Base-by-base conservation (phyloP, 768 basidiomycete genomes). In the Mrakia hoshinonis region DNA sequence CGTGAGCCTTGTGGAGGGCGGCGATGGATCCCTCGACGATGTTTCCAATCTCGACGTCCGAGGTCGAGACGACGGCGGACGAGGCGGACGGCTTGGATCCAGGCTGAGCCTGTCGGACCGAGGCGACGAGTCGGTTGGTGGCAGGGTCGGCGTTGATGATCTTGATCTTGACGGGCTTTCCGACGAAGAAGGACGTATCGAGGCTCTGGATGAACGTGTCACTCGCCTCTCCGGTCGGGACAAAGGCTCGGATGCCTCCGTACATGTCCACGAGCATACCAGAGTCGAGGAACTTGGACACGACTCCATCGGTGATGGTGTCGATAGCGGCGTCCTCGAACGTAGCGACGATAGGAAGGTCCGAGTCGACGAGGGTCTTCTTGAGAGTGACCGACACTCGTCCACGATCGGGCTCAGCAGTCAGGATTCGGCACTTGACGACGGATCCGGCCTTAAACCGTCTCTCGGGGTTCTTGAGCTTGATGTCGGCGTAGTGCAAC, bases 401-500 rank as follows among this genome's bases (percentile, higher is more conserved):
- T 77, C 89, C 89, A 69, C 88, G 85, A 55, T 88, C 87, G 0
- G 87, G 82, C 78, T 99, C 91, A 48, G 94, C 87, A 1, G 86
- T 84, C 36, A 95, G 86, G 31, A 97, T 87, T 89, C 91, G 72
- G 75, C 91, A 93, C 81, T 90, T 95, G 79, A 97, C 89, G 65
- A 78, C 85, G 4, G 84, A 83, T 31, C 93, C 94, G 26, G 84
- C 81, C 77, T 91, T 93, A 82, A 96, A 99, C 73, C 88, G 85
- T 80, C 87, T 91, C 52, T 91, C 87, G 12, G 95, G 95, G 78
- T 97, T 90, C 77, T 93, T 96, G 75, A 98, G 83, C n/a, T 82
- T 78, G 76, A 98, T 93, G 79, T 99, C 96, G 13, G 96, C 92
- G 78, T 90, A 96, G 78, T 98, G 96, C 73, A 87, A 85, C 0